Evolutionary conservation across 2,329 filamentous ascomycete genomes (phyloP), one percentile per base, ranked within the genome.

Genomic region (Sporothrix variecibatus): DNA sequence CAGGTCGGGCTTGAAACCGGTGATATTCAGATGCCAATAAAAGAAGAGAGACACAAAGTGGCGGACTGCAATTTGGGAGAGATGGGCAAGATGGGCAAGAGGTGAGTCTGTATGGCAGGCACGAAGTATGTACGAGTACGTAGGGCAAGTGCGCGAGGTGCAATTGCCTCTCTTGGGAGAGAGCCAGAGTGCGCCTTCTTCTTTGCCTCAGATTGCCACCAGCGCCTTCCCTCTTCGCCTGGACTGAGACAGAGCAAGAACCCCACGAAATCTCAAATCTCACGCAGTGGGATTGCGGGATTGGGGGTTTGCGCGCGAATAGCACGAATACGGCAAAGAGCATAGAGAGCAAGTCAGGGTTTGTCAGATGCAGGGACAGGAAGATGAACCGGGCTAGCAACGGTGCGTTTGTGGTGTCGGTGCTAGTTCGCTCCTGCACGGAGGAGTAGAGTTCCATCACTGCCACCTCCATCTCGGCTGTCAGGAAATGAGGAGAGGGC

Each of bases 211-310:
- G 17, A 9, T n/a, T 23, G 8, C 40, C n/a, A 28, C 40, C 15
- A 6, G 62, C 40, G 38, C 62, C 23, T 67, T 67, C 62, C 60
- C 12, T 67, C 23, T 49, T 67, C 23, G 64, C 43, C 64, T 67
- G 15, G 62, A 65, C 62, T 43, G 62, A 40, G 38, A 65, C 38
- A 28, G 34, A 34, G 34, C 38, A 43, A 1, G 26, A 26, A 46
- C 62, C 62, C 38, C 62, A 46, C 38, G 62, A 31, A 67, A 49
- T 49, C 64, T 49, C 64, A 67, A 67, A 67, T 12, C 40, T 67
- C 26, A 49, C 64, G n/a, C 40, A 31, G 23, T 31, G 40, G 38
- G 64, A 67, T 31, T 67, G 64, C 5, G 34, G n/a, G 20, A 34
- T 64, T 40, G 31, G 31, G 43, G 43, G 17, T 43, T 46, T 46